Evolutionary conservation across 192 early-diverging fungal species (phyloP), one percentile per base, ranked within the genome.

Genomic region (Coemansia sp.): DNA sequence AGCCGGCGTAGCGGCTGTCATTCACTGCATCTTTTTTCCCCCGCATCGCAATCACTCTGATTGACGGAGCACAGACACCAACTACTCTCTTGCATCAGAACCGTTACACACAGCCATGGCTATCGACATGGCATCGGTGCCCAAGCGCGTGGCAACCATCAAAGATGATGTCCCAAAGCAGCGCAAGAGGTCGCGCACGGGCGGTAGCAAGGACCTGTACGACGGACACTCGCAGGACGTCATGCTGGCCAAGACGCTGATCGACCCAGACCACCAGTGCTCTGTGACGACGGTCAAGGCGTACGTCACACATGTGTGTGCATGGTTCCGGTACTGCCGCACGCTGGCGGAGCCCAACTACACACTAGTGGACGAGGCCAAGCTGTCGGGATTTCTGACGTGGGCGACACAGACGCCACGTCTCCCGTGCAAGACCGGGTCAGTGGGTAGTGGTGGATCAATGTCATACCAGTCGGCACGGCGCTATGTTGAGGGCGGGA

Each of bases 391-490:
- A 8, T 82, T 82, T 42, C 66, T 82, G 61, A 76, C 71, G 21
- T 82, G 80, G 80, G 80, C 80, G 14, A 82, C 80, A 63, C 80
- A 82, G 72, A 82, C 80, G 33, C 80, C 80, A 38, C 80, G 80
- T 37, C 69, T 82, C 64, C 80, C 80, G 43, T 82, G 80, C 80
- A 82, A 82, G 71, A 77, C 71, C 7, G 75, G 72, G 16, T 66
- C 68, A 0, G 69, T 72, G 10, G 47, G 65, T n/a, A 47, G 43
- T 40, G 80, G 80, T 43, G 80, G 80, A 55, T 82, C 80, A 4
- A 82, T 82, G 80, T 82, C 80, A 30, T 82, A 82, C 65, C 80
- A 82, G 75, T 82, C 80, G 57, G 80, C 80, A 19, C 70, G 80
- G 57, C 80, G 80, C 43, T 82, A 82, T 59, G 80, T 82, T 40